Conservation (phyloP, 164 flowering plant genomes). For the Chimonanthus salicifolius region DNA sequence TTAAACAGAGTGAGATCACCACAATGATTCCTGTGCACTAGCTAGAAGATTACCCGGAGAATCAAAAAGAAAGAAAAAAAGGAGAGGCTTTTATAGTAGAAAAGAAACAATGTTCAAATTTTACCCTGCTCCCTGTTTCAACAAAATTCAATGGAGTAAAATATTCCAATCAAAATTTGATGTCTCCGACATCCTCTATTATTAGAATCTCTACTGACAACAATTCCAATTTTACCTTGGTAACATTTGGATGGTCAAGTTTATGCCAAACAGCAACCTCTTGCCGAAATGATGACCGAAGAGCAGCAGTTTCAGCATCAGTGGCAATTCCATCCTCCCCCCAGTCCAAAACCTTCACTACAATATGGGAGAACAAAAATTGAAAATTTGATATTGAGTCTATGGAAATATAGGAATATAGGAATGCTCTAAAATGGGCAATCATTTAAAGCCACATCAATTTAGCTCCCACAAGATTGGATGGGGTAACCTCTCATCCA, state of each 20-base stretch:
- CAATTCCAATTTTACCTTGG: constrained; percentile 44
- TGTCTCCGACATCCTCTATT: background rate
- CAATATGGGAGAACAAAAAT: constrained; percentile 4
- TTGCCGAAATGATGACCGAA: constrained; percentile 71
- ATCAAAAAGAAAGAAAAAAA: background rate
- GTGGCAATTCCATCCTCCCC: constrained; percentile 88
- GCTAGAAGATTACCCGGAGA: background rate
- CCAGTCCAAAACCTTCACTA: constrained; percentile 95
- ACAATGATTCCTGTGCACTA: background rate
- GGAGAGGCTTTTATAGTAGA: background rate
- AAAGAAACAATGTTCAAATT: background rate
- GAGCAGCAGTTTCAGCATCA: constrained; percentile 67
- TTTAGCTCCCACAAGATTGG: background rate
- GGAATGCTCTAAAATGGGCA: no score
- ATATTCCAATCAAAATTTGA: background rate
- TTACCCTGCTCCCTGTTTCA: background rate
- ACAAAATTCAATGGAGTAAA: background rate
- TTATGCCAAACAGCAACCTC: constrained; percentile 98
- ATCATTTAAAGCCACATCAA: no score
- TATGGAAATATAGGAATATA: background rate
- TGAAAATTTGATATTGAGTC: background rate
- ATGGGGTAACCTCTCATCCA: background rate
- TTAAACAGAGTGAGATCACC: background rate
- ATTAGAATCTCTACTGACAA: background rate
- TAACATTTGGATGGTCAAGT: constrained; percentile 94